Evolutionary conservation across 257 asterid genomes (phyloP).

Genomic region (Forsythia suspensa): DNA sequence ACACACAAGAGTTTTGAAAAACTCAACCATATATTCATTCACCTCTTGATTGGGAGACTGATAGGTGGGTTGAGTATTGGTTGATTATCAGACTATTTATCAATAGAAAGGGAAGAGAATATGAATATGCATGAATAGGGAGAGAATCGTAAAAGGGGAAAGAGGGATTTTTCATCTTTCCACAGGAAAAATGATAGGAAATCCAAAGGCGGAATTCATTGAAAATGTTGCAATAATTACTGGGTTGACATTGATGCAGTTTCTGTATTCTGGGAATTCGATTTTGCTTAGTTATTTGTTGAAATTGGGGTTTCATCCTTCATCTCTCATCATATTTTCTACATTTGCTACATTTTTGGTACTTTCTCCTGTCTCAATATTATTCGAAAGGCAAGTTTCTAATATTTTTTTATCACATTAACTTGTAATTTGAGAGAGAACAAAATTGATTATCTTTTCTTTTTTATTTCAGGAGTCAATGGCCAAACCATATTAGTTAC

Average conservation of each 20-base stretch:
- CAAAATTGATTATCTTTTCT: not conserved
- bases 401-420: not conserved
- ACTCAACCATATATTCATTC: not conserved
- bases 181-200: slow-evolving; percentile 27
- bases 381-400: slow-evolving; percentile 59
- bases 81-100: not conserved
- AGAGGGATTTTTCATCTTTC: slow-evolving; percentile 18
- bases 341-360: slow-evolving; percentile 66
- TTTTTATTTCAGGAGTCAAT: slow-evolving; percentile 55
- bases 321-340: slow-evolving; percentile 69
- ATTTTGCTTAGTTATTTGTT: slow-evolving; percentile 64
- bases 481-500: slow-evolving; percentile 63
- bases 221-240: slow-evolving; percentile 53
- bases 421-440: not conserved
- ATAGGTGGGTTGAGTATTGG: not conserved
- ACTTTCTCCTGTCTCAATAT: slow-evolving; percentile 60
- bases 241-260: slow-evolving; percentile 70
- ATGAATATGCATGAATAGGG: slow-evolving; percentile 22
- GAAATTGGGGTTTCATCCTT: slow-evolving; percentile 63
- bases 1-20: not conserved
- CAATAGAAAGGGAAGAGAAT: not conserved
- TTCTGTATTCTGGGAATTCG: slow-evolving; percentile 76
- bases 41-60: not conserved
- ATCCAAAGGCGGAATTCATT: slow-evolving; percentile 30
- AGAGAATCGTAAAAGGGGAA: slow-evolving; percentile 7